Conservation (phyloP, 2,329 filamentous ascomycete species). For the Cytospora mali region DNA sequence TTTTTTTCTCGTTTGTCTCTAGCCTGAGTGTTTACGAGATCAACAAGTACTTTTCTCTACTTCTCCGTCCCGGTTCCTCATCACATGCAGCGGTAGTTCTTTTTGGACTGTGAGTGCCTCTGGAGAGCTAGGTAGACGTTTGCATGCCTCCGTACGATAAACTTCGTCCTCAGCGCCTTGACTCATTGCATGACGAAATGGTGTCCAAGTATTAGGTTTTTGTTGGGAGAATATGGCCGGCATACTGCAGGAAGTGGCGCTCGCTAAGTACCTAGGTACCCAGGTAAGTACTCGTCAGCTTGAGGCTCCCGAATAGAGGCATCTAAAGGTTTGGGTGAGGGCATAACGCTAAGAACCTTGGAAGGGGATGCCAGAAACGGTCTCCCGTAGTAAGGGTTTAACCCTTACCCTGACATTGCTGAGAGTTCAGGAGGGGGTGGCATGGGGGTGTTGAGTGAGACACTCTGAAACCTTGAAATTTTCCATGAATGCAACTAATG, state of each 20-base stretch:
- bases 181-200: background rate
- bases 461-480: background rate
- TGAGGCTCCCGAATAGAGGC: background rate
- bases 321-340: too few species aligned
- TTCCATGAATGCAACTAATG: background rate
- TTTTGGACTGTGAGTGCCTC: too few species aligned
- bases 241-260: background rate
- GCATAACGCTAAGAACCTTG: background rate
- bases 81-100: too few species aligned
- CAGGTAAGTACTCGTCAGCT: background rate
- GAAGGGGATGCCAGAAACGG: background rate
- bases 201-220: background rate
- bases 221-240: background rate
- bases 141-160: too few species aligned
- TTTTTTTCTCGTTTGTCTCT: too few species aligned
- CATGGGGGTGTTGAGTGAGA: background rate
- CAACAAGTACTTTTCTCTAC: too few species aligned
- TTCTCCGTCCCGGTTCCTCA: too few species aligned
- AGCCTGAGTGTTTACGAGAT: too few species aligned
- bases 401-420: constrained; percentile 13
- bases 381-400: background rate
- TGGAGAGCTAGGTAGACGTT: too few species aligned
- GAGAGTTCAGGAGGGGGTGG: background rate
- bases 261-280: too few species aligned
- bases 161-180: too few species aligned